Conservation (phyloP, 352 stramenopile species). For the Blastocystis sp. region DNA sequence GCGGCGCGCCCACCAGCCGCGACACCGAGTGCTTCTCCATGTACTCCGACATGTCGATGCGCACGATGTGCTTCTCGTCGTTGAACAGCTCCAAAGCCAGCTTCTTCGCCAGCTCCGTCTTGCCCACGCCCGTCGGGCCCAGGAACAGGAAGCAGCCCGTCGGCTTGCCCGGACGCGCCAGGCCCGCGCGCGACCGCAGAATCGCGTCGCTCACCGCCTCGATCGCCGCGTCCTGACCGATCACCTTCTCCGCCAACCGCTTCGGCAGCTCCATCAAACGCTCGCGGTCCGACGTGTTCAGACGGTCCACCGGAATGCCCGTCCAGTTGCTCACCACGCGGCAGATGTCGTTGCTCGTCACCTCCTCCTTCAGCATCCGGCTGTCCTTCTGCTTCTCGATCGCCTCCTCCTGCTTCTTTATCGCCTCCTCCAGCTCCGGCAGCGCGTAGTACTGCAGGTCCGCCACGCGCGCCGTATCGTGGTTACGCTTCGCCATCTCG, state of each 20-base stretch:
- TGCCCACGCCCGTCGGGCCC: constrained; percentile 89
- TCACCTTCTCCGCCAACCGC: constrained; percentile 83
- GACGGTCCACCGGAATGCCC: constrained; percentile 81
- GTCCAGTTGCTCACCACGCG: constrained; percentile 84
- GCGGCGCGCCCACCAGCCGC: constrained; percentile 86
- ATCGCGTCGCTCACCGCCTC: constrained; percentile 85
- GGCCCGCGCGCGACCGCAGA: constrained; percentile 83
- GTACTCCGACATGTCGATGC: constrained; percentile 96
- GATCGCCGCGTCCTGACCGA: constrained; percentile 88
- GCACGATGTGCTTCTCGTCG: constrained; percentile 87
- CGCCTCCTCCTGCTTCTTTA: constrained; percentile 75
- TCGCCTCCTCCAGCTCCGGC: constrained; percentile 82
- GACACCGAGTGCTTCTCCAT: constrained; percentile 91
- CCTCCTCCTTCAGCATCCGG: constrained; percentile 77
- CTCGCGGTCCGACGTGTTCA: constrained; percentile 79
- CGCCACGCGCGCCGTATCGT: constrained; percentile 88
- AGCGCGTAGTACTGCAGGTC: constrained; percentile 92
- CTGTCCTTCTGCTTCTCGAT: constrained; percentile 73
- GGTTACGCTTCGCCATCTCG: constrained; percentile 85
- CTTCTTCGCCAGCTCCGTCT: constrained; percentile 89
- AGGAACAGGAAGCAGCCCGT: constrained; percentile 92
- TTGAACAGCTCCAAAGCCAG: constrained; percentile 90
- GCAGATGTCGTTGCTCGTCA: constrained; percentile 82
- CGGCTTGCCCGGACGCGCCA: constrained; percentile 81
- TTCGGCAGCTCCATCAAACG: constrained; percentile 80